phyloP scores from a whole-genome alignment of 2,329 filamentous ascomycete genomes.

The Coccinonectria pachysandricola region DNA sequence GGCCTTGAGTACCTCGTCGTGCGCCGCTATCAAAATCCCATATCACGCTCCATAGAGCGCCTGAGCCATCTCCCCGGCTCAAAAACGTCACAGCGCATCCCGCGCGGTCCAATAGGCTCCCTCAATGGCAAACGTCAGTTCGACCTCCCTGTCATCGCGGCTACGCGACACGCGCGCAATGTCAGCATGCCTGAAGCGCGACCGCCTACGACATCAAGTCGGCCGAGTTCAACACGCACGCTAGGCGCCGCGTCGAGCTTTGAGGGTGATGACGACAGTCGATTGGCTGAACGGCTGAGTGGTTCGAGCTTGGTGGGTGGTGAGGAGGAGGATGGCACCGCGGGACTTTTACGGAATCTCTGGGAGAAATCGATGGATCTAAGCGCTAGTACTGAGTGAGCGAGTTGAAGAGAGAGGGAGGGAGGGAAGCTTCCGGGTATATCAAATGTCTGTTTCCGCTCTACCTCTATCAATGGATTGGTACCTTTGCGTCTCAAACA shows the following conservation, averaged over 20 bases:
- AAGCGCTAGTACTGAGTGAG: conserved; percentile 46
- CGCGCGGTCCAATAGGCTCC: conserved; percentile 28
- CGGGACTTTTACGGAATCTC: conserved; percentile 43
- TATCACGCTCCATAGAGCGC: conserved; percentile 49
- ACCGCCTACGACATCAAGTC: conserved; percentile 20
- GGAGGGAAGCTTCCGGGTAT: no score
- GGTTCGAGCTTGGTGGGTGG: conserved; percentile 39
- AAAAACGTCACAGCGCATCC: conserved; percentile 40
- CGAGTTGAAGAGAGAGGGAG: no score
- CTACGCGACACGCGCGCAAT: conserved; percentile 28
- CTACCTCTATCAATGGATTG: no score
- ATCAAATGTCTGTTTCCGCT: no score
- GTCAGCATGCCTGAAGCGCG: conserved; percentile 28
- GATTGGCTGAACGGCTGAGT: conserved; percentile 34
- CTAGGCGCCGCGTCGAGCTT: conserved; percentile 34
- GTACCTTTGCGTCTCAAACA: no score
- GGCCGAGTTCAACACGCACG: conserved; percentile 26
- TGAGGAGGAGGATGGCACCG: conserved; percentile 40
- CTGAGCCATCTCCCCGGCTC: conserved; percentile 37
- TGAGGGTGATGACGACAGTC: conserved; percentile 34
- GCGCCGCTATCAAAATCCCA: conserved; percentile 59
- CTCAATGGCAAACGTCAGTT: conserved; percentile 26
- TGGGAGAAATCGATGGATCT: conserved; percentile 54
- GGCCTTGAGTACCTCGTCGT: conserved; percentile 67
- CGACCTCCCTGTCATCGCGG: conserved; percentile 19